These are phyloP conservation scores for Passalora sequoiae DNA, from an alignment of 2,329 filamentous ascomycete genomes.

Conservation along the genomic window DNA sequence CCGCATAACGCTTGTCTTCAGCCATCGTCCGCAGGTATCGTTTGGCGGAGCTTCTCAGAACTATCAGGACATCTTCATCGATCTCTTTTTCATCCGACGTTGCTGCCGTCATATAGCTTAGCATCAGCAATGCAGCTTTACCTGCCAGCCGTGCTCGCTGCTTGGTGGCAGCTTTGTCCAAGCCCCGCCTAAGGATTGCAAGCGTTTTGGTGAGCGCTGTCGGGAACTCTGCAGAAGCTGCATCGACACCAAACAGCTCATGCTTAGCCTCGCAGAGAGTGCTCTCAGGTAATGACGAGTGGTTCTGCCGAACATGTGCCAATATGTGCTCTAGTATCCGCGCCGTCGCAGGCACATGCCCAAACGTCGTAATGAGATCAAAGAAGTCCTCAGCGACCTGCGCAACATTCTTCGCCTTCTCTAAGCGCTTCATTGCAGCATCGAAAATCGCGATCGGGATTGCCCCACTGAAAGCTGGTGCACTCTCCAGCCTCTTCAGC, in stretches of 20 bases:
- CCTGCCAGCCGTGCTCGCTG: conserved; percentile 38
- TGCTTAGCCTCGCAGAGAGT: conserved; percentile 65
- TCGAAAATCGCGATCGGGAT: conserved; percentile 92
- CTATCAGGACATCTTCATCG: conserved; percentile 51
- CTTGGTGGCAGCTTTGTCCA: conserved; percentile 32
- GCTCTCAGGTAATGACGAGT: conserved; percentile 52
- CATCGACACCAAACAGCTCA: conserved; percentile 61
- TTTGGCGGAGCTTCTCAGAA: conserved; percentile 42
- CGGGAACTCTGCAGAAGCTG: conserved; percentile 66
- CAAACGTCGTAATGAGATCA: conserved; percentile 68
- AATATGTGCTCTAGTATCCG: conserved; percentile 71
- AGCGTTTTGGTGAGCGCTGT: conserved; percentile 63
- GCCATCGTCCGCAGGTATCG: conserved; percentile 19
- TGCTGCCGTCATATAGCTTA: conserved; percentile 42
- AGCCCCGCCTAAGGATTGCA: conserved; percentile 49
- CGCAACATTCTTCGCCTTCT: conserved; percentile 50
- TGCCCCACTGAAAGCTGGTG: conserved; percentile 83
- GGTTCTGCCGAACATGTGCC: conserved; percentile 50
- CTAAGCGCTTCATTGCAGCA: conserved; percentile 71
- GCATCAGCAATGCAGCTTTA: conserved; percentile 47
- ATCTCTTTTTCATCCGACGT: conserved; percentile 31
- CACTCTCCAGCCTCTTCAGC: conserved; percentile 61
- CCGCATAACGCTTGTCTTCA: conserved; percentile 5
- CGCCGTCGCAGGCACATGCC: conserved; percentile 57
- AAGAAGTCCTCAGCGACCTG: conserved; percentile 72